These are phyloP conservation scores for Hypoxylon sp. DNA, from an alignment of 2,329 filamentous ascomycete genomes.

Conservation along the genomic window DNA sequence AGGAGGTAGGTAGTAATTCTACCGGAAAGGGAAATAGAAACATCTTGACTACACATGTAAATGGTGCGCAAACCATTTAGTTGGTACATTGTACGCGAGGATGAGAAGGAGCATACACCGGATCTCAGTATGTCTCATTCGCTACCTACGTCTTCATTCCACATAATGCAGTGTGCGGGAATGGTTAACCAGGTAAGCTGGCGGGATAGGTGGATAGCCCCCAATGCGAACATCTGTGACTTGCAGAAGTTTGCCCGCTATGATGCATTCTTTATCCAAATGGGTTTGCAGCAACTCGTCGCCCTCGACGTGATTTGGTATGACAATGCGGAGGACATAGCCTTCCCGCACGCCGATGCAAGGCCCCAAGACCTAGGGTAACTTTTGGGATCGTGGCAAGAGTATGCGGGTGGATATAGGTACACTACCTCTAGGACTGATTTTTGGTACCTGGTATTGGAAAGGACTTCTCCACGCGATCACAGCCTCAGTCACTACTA, in stretches of 20 bases:
- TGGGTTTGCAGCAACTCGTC: slow-evolving; percentile 38
- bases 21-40: slow-evolving; percentile 21
- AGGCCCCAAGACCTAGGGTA: slow-evolving; percentile 39
- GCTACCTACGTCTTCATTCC: slow-evolving; percentile 19
- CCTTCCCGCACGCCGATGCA: slow-evolving; percentile 45
- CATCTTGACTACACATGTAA: not conserved
- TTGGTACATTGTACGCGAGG: slow-evolving; percentile 11
- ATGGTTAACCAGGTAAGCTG: slow-evolving; percentile 12
- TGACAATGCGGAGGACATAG: slow-evolving; percentile 41
- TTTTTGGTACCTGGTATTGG: not conserved
- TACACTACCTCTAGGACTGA: slow-evolving; percentile 3
- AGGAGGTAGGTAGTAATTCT: slow-evolving; percentile 20
- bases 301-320: slow-evolving; percentile 41
- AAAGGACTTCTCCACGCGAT: slow-evolving; percentile 10
- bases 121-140: slow-evolving; percentile 15
- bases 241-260: slow-evolving; percentile 42
- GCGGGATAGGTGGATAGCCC: slow-evolving; percentile 18
- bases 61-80: slow-evolving; percentile 13
- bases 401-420: slow-evolving; percentile 15
- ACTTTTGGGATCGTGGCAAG: slow-evolving; percentile 37
- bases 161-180: slow-evolving; percentile 32
- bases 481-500: slow-evolving; percentile 27
- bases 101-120: slow-evolving; percentile 2
- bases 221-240: slow-evolving; percentile 41
- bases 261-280: slow-evolving; percentile 39